Conservation (phyloP, 495 filamentous ascomycete species). For the Neurospora discreta region DNA sequence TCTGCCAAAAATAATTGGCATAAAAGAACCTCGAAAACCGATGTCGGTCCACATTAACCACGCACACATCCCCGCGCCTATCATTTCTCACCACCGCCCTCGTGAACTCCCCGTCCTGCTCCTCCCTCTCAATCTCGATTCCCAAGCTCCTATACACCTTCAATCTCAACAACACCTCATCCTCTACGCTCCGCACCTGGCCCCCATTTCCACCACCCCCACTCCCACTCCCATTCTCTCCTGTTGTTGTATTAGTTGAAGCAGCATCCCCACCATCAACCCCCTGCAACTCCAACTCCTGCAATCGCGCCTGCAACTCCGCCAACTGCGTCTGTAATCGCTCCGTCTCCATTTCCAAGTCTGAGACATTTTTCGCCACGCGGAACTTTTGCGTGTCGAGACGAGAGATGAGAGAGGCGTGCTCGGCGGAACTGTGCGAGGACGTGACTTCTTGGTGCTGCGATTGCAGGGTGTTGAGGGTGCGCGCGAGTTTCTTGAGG, state of each 20-base stretch:
- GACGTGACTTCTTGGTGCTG: slow-evolving; percentile 62
- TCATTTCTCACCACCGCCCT: slow-evolving; percentile 81
- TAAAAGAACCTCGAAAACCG: slow-evolving; percentile 91
- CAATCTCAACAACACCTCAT: slow-evolving; percentile 56
- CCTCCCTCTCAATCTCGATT: slow-evolving; percentile 77
- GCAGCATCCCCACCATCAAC: slow-evolving; percentile 42
- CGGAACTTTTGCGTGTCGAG: slow-evolving; percentile 93
- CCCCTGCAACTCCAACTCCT: slow-evolving; percentile 76
- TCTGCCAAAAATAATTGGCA: slow-evolving; percentile 91
- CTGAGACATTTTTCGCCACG: slow-evolving; percentile 74
- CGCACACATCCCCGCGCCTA: slow-evolving; percentile 81
- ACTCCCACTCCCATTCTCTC: not conserved
- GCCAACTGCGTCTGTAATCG: slow-evolving; percentile 72
- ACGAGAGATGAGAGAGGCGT: slow-evolving; percentile 69
- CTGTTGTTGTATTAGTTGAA: not conserved
- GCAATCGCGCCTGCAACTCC: slow-evolving; percentile 60
- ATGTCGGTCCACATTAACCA: slow-evolving; percentile 76
- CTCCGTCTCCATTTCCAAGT: slow-evolving; percentile 87
- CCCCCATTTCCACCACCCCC: slow-evolving; percentile 7
- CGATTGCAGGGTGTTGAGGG: slow-evolving; percentile 51
- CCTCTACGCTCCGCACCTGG: slow-evolving; percentile 25
- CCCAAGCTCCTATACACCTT: slow-evolving; percentile 87
- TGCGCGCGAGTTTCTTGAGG: slow-evolving; percentile 64
- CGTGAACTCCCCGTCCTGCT: slow-evolving; percentile 59
- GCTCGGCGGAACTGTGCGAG: slow-evolving; percentile 59